phyloP scores from a whole-genome alignment of 1,139 yeast genomes.

The Saccharomyces hybrid region DNA sequence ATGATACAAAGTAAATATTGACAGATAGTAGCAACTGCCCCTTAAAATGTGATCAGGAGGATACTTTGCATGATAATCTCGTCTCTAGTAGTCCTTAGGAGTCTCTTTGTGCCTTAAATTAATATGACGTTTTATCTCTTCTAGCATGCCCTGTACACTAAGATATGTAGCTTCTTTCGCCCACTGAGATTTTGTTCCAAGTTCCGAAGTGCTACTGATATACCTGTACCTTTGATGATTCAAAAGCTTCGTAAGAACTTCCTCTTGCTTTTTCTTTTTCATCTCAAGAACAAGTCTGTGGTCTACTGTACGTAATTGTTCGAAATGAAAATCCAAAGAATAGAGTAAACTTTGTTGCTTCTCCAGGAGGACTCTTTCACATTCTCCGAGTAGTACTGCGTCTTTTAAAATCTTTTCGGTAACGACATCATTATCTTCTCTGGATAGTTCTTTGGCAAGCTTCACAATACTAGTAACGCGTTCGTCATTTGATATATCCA shows the following conservation, averaged over 20 bases:
- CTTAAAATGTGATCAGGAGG: not conserved
- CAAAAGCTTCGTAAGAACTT: not conserved
- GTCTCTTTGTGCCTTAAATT: not conserved
- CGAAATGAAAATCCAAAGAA: not conserved
- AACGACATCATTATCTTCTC: not conserved
- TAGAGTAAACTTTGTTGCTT: not conserved
- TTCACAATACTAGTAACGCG: not conserved
- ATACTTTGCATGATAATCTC: not conserved
- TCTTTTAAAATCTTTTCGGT: not conserved
- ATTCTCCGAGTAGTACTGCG: not conserved
- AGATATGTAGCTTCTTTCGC: not conserved
- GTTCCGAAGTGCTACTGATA: not conserved
- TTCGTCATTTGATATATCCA: not conserved
- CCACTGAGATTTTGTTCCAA: not conserved
- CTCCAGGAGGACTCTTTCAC: not conserved
- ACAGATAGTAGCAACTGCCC: not conserved
- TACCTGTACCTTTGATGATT: not conserved
- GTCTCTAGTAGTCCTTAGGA: not conserved
- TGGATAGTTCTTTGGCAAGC: not conserved
- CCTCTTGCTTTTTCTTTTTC: not conserved
- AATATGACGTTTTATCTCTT: not conserved
- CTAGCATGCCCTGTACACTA: not conserved
- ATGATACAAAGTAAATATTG: not conserved
- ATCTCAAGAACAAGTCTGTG: not conserved
- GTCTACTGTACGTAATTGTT: not conserved